These are phyloP conservation scores for Cladochytrium tenue DNA, from an alignment of 371 early-diverging fungal species.

Conservation along the genomic window DNA sequence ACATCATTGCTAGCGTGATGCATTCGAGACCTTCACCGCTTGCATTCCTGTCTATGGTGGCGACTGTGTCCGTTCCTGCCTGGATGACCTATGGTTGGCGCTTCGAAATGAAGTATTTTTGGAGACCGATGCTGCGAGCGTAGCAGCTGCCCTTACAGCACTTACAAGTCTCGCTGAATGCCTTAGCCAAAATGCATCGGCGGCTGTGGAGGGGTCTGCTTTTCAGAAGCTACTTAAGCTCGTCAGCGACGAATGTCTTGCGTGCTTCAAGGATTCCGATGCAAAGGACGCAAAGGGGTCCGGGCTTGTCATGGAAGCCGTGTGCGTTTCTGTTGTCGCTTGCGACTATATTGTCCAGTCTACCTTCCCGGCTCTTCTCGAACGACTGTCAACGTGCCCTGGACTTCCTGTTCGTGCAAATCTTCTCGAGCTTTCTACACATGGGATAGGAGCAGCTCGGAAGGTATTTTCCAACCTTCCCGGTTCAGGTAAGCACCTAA, in stretches of 20 bases:
- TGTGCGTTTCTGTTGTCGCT: not conserved
- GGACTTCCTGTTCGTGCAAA: not conserved
- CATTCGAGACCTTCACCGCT: conserved; percentile 79
- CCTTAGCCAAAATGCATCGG: conserved; percentile 45
- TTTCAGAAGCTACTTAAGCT: conserved; percentile 51
- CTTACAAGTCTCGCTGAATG: conserved; percentile 28
- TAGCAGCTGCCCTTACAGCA: conserved; percentile 48
- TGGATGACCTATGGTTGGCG: conserved; percentile 67
- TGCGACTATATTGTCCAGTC: not conserved
- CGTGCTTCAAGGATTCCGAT: conserved; percentile 64
- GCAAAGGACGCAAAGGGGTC: not conserved
- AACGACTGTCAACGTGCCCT: not conserved
- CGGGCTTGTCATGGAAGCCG: not conserved
- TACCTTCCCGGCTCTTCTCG: not conserved
- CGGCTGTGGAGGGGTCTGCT: conserved; percentile 45
- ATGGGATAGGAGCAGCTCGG: not conserved
- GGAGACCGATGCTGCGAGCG: conserved; percentile 66
- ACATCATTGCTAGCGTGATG: conserved; percentile 65
- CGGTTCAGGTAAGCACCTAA: no score
- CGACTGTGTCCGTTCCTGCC: conserved; percentile 56
- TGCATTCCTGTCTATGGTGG: conserved; percentile 78
- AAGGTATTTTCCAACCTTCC: not conserved
- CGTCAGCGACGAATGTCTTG: conserved; percentile 66
- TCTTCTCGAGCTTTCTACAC: not conserved
- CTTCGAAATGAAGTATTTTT: conserved; percentile 73